Evolutionary conservation across 2,329 filamentous ascomycete species (phyloP).

Genomic region (Alternaria longipes): DNA sequence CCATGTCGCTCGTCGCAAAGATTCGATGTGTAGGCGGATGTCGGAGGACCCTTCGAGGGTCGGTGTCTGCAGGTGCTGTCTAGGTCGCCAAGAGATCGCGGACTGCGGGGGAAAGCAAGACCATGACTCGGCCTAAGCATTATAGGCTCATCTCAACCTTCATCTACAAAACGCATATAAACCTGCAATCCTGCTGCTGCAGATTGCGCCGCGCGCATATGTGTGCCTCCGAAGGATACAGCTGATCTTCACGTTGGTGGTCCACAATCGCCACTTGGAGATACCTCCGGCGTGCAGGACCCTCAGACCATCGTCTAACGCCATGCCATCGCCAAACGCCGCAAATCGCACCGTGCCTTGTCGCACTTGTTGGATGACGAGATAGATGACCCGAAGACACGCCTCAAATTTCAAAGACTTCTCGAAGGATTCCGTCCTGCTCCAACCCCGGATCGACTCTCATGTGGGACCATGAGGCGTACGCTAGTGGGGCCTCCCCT

Average conservation of each 20-base stretch:
- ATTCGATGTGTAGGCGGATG: constrained; percentile 21
- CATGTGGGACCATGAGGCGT: constrained; percentile 41
- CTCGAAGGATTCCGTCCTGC: constrained; percentile 19
- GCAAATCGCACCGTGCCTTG: constrained; percentile 1
- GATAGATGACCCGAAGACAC: background rate
- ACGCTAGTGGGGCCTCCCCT: constrained; percentile 38
- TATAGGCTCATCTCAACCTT: constrained; percentile 41
- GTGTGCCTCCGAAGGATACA: constrained; percentile 8
- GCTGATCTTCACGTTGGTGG: constrained; percentile 8
- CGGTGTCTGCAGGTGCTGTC: constrained; percentile 24
- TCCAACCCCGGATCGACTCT: constrained; percentile 21
- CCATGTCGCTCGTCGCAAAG: constrained; percentile 36
- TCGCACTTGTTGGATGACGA: background rate
- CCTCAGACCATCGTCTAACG: constrained; percentile 1
- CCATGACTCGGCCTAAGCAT: constrained; percentile 41
- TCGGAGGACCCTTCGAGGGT: constrained; percentile 28
- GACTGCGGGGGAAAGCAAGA: constrained; percentile 40
- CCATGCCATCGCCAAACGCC: constrained; percentile 3
- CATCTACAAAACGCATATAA: constrained; percentile 40
- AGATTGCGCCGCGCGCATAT: constrained; percentile 36
- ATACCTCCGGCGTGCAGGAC: background rate
- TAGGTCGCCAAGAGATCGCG: constrained; percentile 30
- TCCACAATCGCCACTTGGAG: background rate
- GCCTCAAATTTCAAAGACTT: constrained; percentile 11
- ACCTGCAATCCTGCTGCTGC: constrained; percentile 32